Percentiles rank a stretch among this genome's conserved stretches.
These are phyloP conservation scores for Capsicum baccatum DNA, from an alignment of 257 asterid species.

Conservation along the genomic window DNA sequence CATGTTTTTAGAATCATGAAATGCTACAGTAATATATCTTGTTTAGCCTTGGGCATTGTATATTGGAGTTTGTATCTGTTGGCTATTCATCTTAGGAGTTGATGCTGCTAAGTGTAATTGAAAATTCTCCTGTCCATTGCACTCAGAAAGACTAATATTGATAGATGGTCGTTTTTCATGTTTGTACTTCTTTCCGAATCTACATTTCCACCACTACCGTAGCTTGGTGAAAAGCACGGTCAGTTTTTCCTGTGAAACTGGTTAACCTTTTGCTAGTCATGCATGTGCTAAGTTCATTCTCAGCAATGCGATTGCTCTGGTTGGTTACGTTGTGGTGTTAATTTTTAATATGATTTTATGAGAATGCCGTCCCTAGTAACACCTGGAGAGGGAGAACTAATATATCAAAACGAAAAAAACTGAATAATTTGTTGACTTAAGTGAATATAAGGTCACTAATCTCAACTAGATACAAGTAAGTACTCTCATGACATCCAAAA, in stretches of 20 bases:
- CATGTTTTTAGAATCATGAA: conserved; percentile 15
- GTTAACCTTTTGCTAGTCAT: background rate
- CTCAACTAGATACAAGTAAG: background rate
- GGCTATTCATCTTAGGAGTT: background rate
- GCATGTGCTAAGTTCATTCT: background rate
- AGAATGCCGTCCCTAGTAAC: background rate
- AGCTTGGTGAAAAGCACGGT: background rate
- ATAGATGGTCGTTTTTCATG: background rate
- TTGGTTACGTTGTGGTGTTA: background rate
- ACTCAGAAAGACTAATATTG: background rate
- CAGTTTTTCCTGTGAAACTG: background rate
- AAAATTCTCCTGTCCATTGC: background rate
- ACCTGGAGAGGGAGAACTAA: background rate
- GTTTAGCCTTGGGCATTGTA: background rate
- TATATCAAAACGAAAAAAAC: background rate
- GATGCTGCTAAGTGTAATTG: background rate
- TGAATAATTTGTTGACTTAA: background rate
- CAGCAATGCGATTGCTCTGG: background rate
- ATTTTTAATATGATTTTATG: background rate
- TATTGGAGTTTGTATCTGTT: background rate
- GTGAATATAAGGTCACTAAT: background rate
- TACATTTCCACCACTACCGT: background rate
- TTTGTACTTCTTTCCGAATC: background rate
- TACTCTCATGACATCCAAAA: background rate
- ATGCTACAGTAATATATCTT: background rate